Evolutionary conservation across 768 basidiomycete species (phyloP).

Genomic region (Boletus rex-veris): DNA sequence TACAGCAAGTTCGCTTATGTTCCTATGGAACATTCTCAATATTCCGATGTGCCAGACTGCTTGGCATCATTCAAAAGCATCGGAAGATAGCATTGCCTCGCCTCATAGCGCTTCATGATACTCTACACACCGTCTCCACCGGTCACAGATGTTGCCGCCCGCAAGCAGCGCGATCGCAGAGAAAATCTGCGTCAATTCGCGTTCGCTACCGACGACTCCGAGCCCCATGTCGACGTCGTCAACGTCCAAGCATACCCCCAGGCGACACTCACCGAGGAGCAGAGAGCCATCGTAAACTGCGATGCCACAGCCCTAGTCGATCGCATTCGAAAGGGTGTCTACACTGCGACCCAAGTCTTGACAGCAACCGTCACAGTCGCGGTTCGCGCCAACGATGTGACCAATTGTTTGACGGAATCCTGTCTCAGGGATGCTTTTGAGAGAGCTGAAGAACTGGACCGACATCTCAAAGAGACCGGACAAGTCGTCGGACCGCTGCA

Average conservation of each 20-base stretch:
- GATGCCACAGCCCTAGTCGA: slow-evolving; percentile 30
- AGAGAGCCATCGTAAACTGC: slow-evolving; percentile 28
- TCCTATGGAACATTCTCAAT: neutral
- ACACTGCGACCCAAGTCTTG: slow-evolving; percentile 26
- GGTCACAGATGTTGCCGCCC: slow-evolving; percentile 10
- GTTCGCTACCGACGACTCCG: neutral
- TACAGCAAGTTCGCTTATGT: slow-evolving; percentile 12
- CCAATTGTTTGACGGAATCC: slow-evolving; percentile 57
- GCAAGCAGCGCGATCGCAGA: slow-evolving; percentile 27
- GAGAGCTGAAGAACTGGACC: slow-evolving; percentile 50
- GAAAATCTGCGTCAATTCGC: slow-evolving; percentile 12
- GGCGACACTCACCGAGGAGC: slow-evolving; percentile 20
- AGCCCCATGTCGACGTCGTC: slow-evolving; percentile 1
- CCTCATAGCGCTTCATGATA: slow-evolving; percentile 8
- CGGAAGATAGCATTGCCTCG: neutral
- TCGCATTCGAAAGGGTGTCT: slow-evolving; percentile 17
- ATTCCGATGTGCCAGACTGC: neutral
- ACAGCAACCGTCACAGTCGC: slow-evolving; percentile 28
- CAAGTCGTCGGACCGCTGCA: slow-evolving; percentile 45
- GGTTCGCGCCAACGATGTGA: slow-evolving; percentile 31
- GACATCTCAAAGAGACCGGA: slow-evolving; percentile 42
- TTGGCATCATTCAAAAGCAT: slow-evolving; percentile 3
- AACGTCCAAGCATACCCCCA: slow-evolving; percentile 30
- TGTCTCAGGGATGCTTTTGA: slow-evolving; percentile 50
- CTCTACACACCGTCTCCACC: neutral